Evolutionary conservation across 768 basidiomycete species (phyloP), one percentile per base, ranked within the genome.

Genomic region (Macrolepiota albuminosa): DNA sequence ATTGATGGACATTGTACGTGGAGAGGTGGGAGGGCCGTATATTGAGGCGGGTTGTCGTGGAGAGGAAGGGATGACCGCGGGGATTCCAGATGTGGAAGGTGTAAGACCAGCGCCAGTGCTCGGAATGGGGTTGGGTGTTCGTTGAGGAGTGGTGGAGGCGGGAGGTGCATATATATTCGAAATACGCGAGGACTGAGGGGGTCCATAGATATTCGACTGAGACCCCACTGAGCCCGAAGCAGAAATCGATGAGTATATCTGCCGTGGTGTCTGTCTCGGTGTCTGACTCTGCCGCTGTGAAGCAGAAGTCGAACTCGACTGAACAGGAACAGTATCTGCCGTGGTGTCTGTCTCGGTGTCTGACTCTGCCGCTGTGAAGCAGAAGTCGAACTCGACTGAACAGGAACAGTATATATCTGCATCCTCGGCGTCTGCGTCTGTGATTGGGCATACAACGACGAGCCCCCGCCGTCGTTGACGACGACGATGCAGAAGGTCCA

Each of bases 161-260:
- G 58, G 51, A 40, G 52, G 51, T 31, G n/a, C 58, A 5, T 54
- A 46, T 14, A 40, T 52, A 24, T 46, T 59, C 18, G 47, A 33
- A 31, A 11, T 45, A 14, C 46, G 26, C 7, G 54, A 29, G 7
- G 39, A 48, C 18, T 40, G 34, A 48, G 56, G 18, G 16, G 9
- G 39, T 24, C 40, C 57, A 21, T 58, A 46, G 21, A 58, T 34
- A 9, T 47, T 59, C 9, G 47, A n/a, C 21, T 16, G 33, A 26
- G 52, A 39, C 4, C 51, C n/a, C n/a, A 47, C 39, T n/a, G 59
- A 50, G n/a, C 46, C 31, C 1, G 54, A 49, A 40, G 47, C 40
- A 31, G 56, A 49, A 21, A 49, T 39, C 16, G 59, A n/a, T 8
- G 59, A 49, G 51, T 60, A 60, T 4, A 60, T 56, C 59, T 60